Base-by-base conservation (phyloP, 2,329 filamentous ascomycete genomes). In the Biscogniauxia mediterranea region DNA sequence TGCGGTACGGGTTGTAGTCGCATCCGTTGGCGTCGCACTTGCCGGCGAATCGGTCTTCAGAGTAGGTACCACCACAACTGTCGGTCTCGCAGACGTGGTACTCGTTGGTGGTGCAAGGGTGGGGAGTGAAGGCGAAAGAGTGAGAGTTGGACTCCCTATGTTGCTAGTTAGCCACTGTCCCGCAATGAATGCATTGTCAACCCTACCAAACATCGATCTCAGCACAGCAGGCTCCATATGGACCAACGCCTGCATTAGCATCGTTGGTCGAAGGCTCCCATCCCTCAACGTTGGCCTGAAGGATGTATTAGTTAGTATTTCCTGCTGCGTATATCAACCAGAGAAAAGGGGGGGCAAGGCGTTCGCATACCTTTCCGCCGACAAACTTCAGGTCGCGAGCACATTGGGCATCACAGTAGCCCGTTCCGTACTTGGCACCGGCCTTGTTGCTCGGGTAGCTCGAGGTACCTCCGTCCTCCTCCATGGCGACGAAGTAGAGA, bases 1-100 rank as follows among this genome's bases (percentile, higher is more conserved):
- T 81, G 70, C 86, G 84, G 82, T 83, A 89, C n/a, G 83, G 77
- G 80, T 88, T 88, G 80, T 85, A 88, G 72, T 88, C 86, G 67
- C 87, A 89, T 49, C 86, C 86, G 69, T 87, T 84, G 67, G 85
- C 82, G 72, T 89, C 87, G 72, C 87, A 89, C 61, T 83, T 76
- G 62, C 85, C 85, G 46, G 73, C 75, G 71, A 87, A 88, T 67
- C 85, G 83, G 70, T 81, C 76, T 55, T 73, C 69, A 3, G 75
- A 77, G 65, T 79, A 82, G 26, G 78, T 77, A 61, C 80, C 83
- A 64, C 83, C 83, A 64, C 81, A 85, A 21, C 66, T 62, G 64
- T 76, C 72, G 38, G 73, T 76, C 15, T 75, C 75, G 76, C 84
- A 87, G 65, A 80, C 78, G 64, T 76, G 75, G 65, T 81, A 79